These are phyloP conservation scores for Thelonectria olida DNA, from an alignment of 2,329 filamentous ascomycete genomes.

Conservation along the genomic window DNA sequence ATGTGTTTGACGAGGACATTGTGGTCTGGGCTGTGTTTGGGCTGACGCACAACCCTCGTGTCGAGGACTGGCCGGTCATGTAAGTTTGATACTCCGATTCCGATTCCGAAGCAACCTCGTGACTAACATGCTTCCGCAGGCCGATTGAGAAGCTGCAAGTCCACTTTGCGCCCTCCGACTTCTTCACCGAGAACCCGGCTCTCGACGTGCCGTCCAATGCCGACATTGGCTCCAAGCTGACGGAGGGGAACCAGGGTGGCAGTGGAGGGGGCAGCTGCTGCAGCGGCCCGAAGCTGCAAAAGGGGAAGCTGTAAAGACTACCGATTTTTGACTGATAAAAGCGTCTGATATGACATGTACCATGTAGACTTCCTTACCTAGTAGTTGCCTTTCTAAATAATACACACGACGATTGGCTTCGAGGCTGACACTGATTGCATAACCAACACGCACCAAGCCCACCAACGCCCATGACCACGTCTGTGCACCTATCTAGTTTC, in stretches of 20 bases:
- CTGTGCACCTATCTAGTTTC: constrained; percentile 15
- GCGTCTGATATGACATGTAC: constrained; percentile 4
- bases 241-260: constrained; percentile 11
- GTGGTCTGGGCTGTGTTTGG: constrained; percentile 67
- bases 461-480: background rate
- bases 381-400: background rate
- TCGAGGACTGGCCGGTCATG: constrained; percentile 77
- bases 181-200: constrained; percentile 58
- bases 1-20: constrained; percentile 58
- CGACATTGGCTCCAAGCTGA: constrained; percentile 19
- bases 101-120: background rate
- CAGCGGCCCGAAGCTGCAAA: constrained; percentile 11
- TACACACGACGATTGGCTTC: background rate
- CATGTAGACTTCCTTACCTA: background rate
- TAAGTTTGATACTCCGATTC: constrained; percentile 38
- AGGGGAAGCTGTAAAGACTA: constrained; percentile 15
- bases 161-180: constrained; percentile 56
- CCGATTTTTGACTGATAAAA: background rate
- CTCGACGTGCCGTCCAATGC: constrained; percentile 52
- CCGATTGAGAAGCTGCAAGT: constrained; percentile 59
- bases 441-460: background rate
- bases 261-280: background rate
- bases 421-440: background rate
- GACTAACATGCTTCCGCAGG: constrained; percentile 14
- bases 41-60: constrained; percentile 72